Evolutionary conservation across 768 basidiomycete genomes (phyloP), one percentile per base, ranked within the genome.

Genomic region (Naganishia antarctica): DNA sequence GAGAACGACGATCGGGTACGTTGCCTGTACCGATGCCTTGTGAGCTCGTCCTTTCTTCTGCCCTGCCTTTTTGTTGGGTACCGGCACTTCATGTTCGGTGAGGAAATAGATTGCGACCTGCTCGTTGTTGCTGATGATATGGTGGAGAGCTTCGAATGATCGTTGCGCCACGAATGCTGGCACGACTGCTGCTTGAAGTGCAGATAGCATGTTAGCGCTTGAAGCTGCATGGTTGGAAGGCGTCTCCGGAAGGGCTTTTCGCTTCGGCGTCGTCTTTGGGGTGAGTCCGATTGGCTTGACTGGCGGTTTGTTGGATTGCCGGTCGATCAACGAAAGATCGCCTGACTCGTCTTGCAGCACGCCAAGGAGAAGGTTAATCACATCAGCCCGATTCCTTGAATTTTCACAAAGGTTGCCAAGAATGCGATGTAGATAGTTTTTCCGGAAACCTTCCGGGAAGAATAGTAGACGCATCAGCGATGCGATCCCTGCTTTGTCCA

Each of bases 371-470:
- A 97, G 83, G 73, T 93, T 96, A 82, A 99, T 89, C 25, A 98
- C 81, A 70, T 99, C 96, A 5, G 85, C 86, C 21, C 96, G 84
- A 0, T 94, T 92, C 72, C 88, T 90, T 2, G 85, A 80, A 74
- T 99, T 99, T 79, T 98, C 93, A 79, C 92, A 99, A 8, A 99
- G 82, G 74, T 98, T 94, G 68, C 91, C 87, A 37, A 99, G 85
- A 1, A 96, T 87, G 73, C 87, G 89, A 76, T 91, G 90, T 13
- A 99, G 82, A 25, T 89, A 78, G 51, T 84, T 87, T 79, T 91
- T 92, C 79, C 85, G 86, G 65, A 90, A 81, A 23, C 91, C 87
- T 69, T 96, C 90, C 4, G 96, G 96, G 83, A 91, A 96, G 82
- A 99, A 99, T 23, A 99, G 83, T 8, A 98, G 84, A 58, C 93